These are phyloP conservation scores for Boletus barrowsii DNA, from an alignment of 768 basidiomycete genomes.

Conservation along the genomic window DNA sequence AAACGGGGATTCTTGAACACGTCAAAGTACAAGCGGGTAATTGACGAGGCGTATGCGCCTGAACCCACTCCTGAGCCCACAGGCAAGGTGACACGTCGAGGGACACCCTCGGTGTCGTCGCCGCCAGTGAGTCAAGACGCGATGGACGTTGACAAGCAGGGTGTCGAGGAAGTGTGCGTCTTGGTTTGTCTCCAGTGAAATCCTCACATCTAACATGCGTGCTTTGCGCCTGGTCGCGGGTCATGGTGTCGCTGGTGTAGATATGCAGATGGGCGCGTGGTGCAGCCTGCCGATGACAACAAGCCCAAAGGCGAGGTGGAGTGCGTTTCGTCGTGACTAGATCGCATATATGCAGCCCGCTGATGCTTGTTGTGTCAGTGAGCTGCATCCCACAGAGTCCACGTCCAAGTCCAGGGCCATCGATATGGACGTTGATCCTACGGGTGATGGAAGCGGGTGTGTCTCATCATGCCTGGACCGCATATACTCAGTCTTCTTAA, in stretches of 20 bases:
- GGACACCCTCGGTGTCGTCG: neutral
- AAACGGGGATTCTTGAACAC: conserved; percentile 22
- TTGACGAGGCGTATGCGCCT: conserved; percentile 6
- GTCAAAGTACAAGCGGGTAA: conserved; percentile 1
- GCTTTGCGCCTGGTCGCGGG: too few species aligned
- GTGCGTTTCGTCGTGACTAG: neutral
- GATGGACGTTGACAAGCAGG: neutral
- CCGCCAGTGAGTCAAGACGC: too few species aligned
- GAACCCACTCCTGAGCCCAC: neutral
- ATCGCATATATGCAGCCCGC: too few species aligned
- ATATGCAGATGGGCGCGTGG: neutral
- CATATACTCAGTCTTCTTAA: too few species aligned
- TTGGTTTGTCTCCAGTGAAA: too few species aligned
- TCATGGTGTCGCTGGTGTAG: neutral
- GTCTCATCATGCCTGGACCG: neutral
- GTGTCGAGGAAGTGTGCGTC: neutral
- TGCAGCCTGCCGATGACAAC: neutral
- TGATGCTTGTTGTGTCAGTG: neutral
- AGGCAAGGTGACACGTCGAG: too few species aligned
- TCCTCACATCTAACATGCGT: too few species aligned
- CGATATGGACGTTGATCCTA: neutral
- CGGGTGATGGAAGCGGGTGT: neutral
- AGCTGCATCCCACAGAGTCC: neutral
- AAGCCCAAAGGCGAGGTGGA: neutral
- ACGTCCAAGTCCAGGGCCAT: neutral